Conservation (phyloP, 2,329 filamentous ascomycete species). For the Stemphylium vesicarium region DNA sequence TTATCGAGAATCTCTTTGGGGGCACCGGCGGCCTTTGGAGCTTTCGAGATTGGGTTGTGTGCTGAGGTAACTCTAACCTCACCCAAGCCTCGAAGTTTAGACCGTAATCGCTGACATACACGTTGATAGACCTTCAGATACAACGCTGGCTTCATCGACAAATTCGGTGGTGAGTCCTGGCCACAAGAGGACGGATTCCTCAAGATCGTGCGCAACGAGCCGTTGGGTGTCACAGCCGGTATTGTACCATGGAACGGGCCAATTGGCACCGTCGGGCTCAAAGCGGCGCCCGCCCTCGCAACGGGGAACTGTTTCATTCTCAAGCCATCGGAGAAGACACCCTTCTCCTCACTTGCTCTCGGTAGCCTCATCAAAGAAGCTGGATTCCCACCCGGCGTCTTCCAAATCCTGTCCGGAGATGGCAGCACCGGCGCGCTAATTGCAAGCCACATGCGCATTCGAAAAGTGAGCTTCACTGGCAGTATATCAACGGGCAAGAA, state of each 20-base stretch:
- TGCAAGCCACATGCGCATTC: slow-evolving; percentile 48
- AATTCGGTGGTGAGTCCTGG: slow-evolving; percentile 44
- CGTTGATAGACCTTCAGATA: slow-evolving; percentile 40
- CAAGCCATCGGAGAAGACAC: slow-evolving; percentile 48
- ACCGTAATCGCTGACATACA: slow-evolving; percentile 13
- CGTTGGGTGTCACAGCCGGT: slow-evolving; percentile 51
- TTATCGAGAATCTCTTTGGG: slow-evolving; percentile 56
- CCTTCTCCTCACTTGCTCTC: slow-evolving; percentile 42
- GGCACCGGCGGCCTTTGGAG: slow-evolving; percentile 54
- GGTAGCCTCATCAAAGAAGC: slow-evolving; percentile 45
- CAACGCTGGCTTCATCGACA: slow-evolving; percentile 45
- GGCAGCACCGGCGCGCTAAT: slow-evolving; percentile 48
- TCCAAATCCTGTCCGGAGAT: slow-evolving; percentile 49
- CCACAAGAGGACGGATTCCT: slow-evolving; percentile 57
- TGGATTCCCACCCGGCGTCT: slow-evolving; percentile 51
- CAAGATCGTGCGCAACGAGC: slow-evolving; percentile 51
- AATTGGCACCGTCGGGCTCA: slow-evolving; percentile 48
- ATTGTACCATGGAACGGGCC: slow-evolving; percentile 54
- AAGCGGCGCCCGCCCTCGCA: slow-evolving; percentile 45
- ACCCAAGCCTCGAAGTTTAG: background rate
- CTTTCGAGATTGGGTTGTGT: slow-evolving; percentile 52
- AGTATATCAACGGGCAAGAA: slow-evolving; percentile 47
- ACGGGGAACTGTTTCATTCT: slow-evolving; percentile 48
- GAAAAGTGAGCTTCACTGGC: slow-evolving; percentile 53
- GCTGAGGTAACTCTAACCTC: slow-evolving; percentile 32